phyloP scores from a whole-genome alignment of 371 early-diverging fungal genomes.

The Mortierella sp. region DNA sequence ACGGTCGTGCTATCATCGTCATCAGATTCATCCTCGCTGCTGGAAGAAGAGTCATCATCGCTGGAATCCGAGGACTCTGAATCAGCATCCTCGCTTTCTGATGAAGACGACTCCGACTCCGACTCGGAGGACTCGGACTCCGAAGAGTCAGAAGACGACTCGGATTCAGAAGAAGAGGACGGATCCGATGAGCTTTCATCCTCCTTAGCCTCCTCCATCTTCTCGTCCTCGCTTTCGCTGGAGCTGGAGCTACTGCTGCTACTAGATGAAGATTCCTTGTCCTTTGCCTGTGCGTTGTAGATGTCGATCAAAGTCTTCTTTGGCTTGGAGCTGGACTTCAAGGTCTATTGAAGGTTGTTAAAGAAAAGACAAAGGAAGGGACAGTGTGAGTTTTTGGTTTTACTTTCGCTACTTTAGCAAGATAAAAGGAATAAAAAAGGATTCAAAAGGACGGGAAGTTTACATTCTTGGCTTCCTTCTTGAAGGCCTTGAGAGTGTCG shows the following conservation, averaged over 20 bases:
- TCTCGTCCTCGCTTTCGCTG: slow-evolving; percentile 14
- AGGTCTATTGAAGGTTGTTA: slow-evolving; percentile 21
- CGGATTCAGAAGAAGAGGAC: slow-evolving; percentile 13
- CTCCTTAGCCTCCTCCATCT: slow-evolving; percentile 9
- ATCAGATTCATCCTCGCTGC: slow-evolving; percentile 26
- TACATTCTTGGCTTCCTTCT: slow-evolving; percentile 56
- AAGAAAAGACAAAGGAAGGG: neutral
- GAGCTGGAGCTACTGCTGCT: slow-evolving; percentile 5
- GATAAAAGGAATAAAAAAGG: no score
- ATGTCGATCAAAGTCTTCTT: slow-evolving; percentile 42
- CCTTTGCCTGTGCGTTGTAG: slow-evolving; percentile 17
- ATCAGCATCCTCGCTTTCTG: slow-evolving; percentile 39
- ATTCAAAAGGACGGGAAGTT: neutral
- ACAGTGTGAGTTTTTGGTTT: no score
- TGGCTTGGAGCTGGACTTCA: slow-evolving; percentile 45
- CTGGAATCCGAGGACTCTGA: slow-evolving; percentile 36
- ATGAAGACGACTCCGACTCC: slow-evolving; percentile 28
- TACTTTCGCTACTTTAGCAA: no score
- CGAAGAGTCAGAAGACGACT: slow-evolving; percentile 8
- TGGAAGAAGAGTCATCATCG: slow-evolving; percentile 33
- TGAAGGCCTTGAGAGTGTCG: slow-evolving; percentile 46
- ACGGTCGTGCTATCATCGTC: slow-evolving; percentile 8
- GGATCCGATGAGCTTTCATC: slow-evolving; percentile 10
- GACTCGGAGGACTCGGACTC: slow-evolving; percentile 31
- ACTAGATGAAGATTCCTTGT: neutral